A percentile compares a stretch with the other conserved stretches of the same genome.
These are phyloP conservation scores for Coniophora puteana DNA, from an alignment of 1,284 basidiomycete genomes.

Conservation along the genomic window DNA sequence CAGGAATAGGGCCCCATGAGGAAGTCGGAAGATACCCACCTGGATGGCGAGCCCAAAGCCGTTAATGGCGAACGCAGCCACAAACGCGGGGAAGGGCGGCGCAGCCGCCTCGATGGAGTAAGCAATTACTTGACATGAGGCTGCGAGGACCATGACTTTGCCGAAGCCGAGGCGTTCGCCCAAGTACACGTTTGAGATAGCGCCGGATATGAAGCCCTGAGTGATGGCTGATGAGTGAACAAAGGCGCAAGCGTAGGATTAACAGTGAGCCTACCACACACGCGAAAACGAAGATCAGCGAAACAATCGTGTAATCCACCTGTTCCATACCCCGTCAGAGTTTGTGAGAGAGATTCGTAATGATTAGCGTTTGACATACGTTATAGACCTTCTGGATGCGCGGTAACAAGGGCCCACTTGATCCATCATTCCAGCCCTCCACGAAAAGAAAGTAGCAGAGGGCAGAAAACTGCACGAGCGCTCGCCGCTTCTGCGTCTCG, in stretches of 20 bases:
- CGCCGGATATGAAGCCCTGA: slow-evolving; percentile 29
- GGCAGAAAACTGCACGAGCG: slow-evolving; percentile 22
- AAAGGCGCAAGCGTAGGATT: too few relatives aligned
- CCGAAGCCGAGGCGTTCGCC: slow-evolving; percentile 27
- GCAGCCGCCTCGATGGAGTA: slow-evolving; percentile 56
- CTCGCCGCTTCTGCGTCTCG: slow-evolving; percentile 18
- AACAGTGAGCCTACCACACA: slow-evolving; percentile 21
- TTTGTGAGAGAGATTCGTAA: too few relatives aligned
- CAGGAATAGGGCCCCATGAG: not conserved
- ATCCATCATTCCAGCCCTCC: slow-evolving; percentile 28
- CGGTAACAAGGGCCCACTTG: slow-evolving; percentile 27
- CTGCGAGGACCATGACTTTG: slow-evolving; percentile 26
- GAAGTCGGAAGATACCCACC: too few relatives aligned
- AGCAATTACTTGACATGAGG: slow-evolving; percentile 37
- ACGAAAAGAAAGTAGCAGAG: slow-evolving; percentile 29
- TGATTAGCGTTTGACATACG: too few relatives aligned
- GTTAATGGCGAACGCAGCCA: slow-evolving; percentile 52
- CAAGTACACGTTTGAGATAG: slow-evolving; percentile 24
- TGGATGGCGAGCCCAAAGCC: slow-evolving; percentile 56
- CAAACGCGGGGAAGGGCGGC: slow-evolving; percentile 62
- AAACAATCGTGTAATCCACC: slow-evolving; percentile 22
- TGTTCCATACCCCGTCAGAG: too few relatives aligned
- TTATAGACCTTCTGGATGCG: slow-evolving; percentile 28
- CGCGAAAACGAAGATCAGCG: slow-evolving; percentile 30
- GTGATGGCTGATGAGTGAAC: not conserved